phyloP scores from a whole-genome alignment of 148 eudicot genomes.

The Beta vulgaris region DNA sequence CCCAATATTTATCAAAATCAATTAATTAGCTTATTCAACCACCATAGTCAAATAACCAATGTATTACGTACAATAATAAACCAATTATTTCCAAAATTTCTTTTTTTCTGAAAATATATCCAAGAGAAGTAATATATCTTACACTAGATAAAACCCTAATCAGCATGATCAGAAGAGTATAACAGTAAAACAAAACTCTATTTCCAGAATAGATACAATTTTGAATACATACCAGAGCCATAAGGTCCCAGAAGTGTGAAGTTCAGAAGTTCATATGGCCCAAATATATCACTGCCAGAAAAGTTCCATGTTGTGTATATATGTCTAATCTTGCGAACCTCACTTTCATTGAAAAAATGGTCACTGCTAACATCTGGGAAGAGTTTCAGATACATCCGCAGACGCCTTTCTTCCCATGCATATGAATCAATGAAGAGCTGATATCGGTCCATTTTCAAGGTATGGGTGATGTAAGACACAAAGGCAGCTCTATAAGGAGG shows the following conservation, averaged over 20 bases:
- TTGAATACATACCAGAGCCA: constrained; percentile 43
- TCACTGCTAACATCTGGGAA: constrained; percentile 42
- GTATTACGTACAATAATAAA: too few species aligned
- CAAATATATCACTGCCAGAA: constrained; percentile 62
- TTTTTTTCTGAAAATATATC: neutral
- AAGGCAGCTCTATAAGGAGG: constrained; percentile 52
- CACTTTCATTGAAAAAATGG: constrained; percentile 55
- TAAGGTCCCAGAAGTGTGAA: constrained; percentile 83
- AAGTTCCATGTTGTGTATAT: constrained; percentile 63
- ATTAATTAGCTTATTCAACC: too few species aligned
- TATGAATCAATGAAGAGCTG: constrained; percentile 67
- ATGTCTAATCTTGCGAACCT: constrained; percentile 46
- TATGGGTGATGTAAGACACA: constrained; percentile 46
- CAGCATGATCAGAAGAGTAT: neutral
- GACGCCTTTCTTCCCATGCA: constrained; percentile 80
- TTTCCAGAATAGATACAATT: neutral
- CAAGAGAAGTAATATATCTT: neutral
- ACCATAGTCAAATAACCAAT: too few species aligned
- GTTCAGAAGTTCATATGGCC: constrained; percentile 93
- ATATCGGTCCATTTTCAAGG: constrained; percentile 50
- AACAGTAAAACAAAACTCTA: neutral
- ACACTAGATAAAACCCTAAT: neutral
- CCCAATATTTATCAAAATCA: too few species aligned
- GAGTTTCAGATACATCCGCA: constrained; percentile 75
- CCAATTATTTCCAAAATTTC: neutral